Base-by-base conservation (phyloP, 768 basidiomycete species). In the Sarcomyxa edulis region DNA sequence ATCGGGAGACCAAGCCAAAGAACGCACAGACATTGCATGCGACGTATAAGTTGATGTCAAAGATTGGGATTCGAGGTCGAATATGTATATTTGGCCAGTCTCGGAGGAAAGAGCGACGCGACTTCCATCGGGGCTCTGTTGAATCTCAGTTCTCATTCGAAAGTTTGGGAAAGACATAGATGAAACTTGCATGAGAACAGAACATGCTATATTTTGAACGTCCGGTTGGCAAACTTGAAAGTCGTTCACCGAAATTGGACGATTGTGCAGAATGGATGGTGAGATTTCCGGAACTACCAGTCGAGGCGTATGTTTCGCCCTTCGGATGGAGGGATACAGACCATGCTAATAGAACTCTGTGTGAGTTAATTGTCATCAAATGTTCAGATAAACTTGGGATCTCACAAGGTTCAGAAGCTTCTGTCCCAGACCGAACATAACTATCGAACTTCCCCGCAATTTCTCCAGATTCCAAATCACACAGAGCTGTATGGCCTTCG, bases 1-100 rank as follows among this genome's bases (percentile, higher is more conserved):
- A 56, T 96, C 93, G 35, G 78, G 73, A 7, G 90, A 92, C 93
- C 93, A 97, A 6, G 86, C 75, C 3, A 96, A 59, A 0, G 86
- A 83, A 25, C 93, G 81, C 6, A 93, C 89, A 32, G 81, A 74
- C 82, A 92, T 90, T 7, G 89, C 91, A 57, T 97, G 93, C 3
- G 89, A 88, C 4, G 81, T 79, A 59, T 82, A 94, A 2, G 84
- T 87, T 3, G 77, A 68, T 1, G 72, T 61, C 30, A 95, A 61
- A 6, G 79, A 60, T 43, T 66, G 68, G 2, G 84, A 71, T 54
- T 86, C 83, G 26, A 85, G 56, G 56, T 95, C 92, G 45, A 93
- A 84, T 30, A 97, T 67, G 57, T 77, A 88, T 38, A 95, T 83
- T 50, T 91, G 84, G n/a, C 93, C 93, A 1, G 78, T 72, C 58